Conservation (phyloP, 768 basidiomycete species). For the Chiua virens region DNA sequence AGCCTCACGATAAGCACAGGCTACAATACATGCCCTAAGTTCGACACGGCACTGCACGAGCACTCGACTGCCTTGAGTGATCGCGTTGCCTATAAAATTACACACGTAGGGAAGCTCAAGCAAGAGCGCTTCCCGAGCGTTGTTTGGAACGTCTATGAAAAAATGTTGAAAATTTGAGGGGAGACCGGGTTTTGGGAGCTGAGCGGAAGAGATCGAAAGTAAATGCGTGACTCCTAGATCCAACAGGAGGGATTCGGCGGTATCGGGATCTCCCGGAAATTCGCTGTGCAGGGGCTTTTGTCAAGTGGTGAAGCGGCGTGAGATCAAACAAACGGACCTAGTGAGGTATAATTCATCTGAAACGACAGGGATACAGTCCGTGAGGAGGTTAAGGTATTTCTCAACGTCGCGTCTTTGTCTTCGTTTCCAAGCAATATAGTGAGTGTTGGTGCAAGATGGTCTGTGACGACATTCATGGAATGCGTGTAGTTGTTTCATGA, state of each 20-base stretch:
- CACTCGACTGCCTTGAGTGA: slow-evolving; percentile 43
- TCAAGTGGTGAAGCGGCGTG: background rate
- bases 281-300: slow-evolving; percentile 36
- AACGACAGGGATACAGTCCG: slow-evolving; percentile 53
- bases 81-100: slow-evolving; percentile 44
- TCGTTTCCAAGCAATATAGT: slow-evolving; percentile 61
- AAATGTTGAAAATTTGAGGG: slow-evolving; percentile 35
- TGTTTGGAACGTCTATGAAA: slow-evolving; percentile 44
- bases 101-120: slow-evolving; percentile 47
- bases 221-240: slow-evolving; percentile 56
- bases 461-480: slow-evolving; percentile 53
- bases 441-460: slow-evolving; percentile 40
- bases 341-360: slow-evolving; percentile 50
- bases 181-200: slow-evolving; percentile 35
- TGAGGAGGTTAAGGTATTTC: slow-evolving; percentile 49
- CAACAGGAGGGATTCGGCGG: slow-evolving; percentile 48
- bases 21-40: slow-evolving; percentile 51
- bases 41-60: slow-evolving; percentile 58
- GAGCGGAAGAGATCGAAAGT: slow-evolving; percentile 55
- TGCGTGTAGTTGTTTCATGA: slow-evolving; percentile 56
- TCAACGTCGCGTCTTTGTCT: slow-evolving; percentile 52
- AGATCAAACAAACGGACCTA: slow-evolving; percentile 36
- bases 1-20: slow-evolving; percentile 51
- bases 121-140: slow-evolving; percentile 41
- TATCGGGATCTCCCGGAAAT: slow-evolving; percentile 53